These are phyloP conservation scores for Podospora comata DNA, from an alignment of 495 filamentous ascomycete genomes.

Conservation along the genomic window DNA sequence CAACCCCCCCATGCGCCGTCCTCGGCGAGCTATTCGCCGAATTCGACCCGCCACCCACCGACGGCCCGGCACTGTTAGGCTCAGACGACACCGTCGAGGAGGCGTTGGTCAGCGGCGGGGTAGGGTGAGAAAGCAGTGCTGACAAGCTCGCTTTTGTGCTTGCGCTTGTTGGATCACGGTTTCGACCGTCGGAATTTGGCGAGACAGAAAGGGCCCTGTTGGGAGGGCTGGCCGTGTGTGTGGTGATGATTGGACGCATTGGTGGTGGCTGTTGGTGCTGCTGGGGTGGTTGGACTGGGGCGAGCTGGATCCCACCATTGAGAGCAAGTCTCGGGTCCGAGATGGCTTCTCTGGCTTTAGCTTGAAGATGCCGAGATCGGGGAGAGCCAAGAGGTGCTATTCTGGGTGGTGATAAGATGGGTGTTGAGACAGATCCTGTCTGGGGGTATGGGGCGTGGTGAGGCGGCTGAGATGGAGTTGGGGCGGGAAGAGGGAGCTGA, in stretches of 20 bases:
- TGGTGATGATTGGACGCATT: conserved; percentile 4
- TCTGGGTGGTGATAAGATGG: background rate
- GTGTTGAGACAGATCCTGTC: background rate
- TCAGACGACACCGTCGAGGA: background rate
- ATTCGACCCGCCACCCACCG: background rate
- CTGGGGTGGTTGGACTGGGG: conserved; percentile 7
- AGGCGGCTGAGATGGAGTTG: conserved; percentile 13
- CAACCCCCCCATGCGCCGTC: background rate
- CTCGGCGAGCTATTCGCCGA: conserved; percentile 5
- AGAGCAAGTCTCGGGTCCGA: conserved; percentile 35
- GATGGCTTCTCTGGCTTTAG: conserved; percentile 34
- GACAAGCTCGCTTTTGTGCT: conserved; percentile 38
- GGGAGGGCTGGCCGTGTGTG: conserved; percentile 21
- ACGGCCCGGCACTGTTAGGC: background rate
- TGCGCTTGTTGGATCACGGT: conserved; percentile 14
- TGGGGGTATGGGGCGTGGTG: conserved; percentile 14
- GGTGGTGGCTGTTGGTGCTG: conserved; percentile 4
- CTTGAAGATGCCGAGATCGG: conserved; percentile 39
- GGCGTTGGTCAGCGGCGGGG: background rate
- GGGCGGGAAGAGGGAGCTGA: conserved; percentile 11
- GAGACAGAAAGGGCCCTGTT: conserved; percentile 31
- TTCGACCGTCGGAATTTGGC: conserved; percentile 26
- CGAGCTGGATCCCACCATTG: conserved; percentile 25
- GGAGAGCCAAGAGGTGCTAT: conserved; percentile 30
- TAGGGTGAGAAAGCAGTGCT: background rate